These are phyloP conservation scores for Suillus brevipes DNA, from an alignment of 768 basidiomycete species.

Conservation along the genomic window DNA sequence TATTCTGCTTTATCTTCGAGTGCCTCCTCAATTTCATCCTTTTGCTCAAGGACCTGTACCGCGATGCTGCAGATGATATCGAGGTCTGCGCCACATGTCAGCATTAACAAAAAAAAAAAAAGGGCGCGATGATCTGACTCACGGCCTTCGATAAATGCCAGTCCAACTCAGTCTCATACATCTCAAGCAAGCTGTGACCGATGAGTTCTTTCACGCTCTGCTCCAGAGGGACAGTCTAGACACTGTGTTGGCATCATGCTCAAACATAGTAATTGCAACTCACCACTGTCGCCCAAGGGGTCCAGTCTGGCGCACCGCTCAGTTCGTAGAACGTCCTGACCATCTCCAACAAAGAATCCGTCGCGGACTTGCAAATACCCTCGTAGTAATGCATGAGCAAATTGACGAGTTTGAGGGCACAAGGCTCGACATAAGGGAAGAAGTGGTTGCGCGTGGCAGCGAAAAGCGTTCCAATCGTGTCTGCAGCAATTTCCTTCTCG, in stretches of 20 bases:
- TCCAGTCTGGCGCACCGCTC: conserved; percentile 80
- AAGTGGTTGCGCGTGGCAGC: conserved; percentile 78
- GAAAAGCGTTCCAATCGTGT: conserved; percentile 92
- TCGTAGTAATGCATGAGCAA: conserved; percentile 94
- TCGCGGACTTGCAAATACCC: conserved; percentile 92
- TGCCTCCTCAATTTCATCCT: conserved; percentile 83
- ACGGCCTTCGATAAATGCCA: conserved; percentile 80
- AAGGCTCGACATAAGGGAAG: conserved; percentile 87
- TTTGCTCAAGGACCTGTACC: conserved; percentile 85
- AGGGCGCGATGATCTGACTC: conserved; percentile 32
- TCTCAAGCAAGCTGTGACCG: conserved; percentile 74
- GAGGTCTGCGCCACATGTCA: conserved; percentile 47
- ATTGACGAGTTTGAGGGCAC: conserved; percentile 72
- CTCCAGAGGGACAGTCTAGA: conserved; percentile 52
- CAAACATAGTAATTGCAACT: conserved; percentile 34
- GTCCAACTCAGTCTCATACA: conserved; percentile 93
- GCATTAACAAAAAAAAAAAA: conserved; percentile 6
- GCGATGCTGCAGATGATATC: conserved; percentile 81
- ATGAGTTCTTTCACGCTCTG: conserved; percentile 78
- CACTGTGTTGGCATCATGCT: conserved; percentile 14
- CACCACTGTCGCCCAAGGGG: conserved; percentile 66
- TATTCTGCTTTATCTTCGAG: conserved; percentile 93
- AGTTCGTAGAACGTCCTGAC: conserved; percentile 91
- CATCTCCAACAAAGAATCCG: conserved; percentile 84
- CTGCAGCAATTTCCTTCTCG: conserved; percentile 98